These are phyloP conservation scores for Solanum raphanifolium DNA, from an alignment of 257 asterid species.

Conservation along the genomic window DNA sequence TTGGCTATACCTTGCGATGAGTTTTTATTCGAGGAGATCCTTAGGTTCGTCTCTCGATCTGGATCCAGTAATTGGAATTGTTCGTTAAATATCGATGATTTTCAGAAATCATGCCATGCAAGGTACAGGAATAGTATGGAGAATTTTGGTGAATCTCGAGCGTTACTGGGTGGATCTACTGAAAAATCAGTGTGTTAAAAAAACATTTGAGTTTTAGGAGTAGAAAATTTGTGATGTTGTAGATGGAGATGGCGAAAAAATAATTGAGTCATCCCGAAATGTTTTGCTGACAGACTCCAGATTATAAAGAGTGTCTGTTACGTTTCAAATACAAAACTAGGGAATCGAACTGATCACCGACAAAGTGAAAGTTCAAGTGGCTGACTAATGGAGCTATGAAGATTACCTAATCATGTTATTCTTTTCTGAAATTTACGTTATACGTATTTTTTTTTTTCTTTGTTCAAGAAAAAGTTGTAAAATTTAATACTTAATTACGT, in stretches of 20 bases:
- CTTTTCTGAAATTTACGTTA: background rate
- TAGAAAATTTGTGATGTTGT: background rate
- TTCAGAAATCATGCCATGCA: slow-evolving; percentile 38
- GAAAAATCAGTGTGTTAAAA: background rate
- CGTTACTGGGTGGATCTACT: slow-evolving; percentile 37
- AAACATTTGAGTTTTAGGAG: background rate
- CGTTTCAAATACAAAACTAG: background rate
- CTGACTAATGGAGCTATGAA: background rate
- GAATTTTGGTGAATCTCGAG: slow-evolving; percentile 36
- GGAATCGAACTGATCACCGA: background rate
- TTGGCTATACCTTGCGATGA: slow-evolving; percentile 74
- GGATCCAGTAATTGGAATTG: slow-evolving; percentile 10
- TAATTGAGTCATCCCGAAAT: slow-evolving; percentile 13
- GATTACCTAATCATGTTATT: background rate
- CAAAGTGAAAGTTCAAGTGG: background rate
- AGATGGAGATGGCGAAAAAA: slow-evolving; percentile 16
- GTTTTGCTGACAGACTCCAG: background rate
- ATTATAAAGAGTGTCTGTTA: background rate
- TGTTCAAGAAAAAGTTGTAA: background rate
- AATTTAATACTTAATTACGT: background rate
- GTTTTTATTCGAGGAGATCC: slow-evolving; percentile 52
- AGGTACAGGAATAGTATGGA: slow-evolving; percentile 21
- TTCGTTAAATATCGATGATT: slow-evolving; percentile 15
- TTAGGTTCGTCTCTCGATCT: slow-evolving; percentile 28
- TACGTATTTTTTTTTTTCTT: background rate